Percentiles rank a stretch among this genome's conserved stretches.
Conservation (phyloP, 257 asterid species). For the Datura wrightii region DNA sequence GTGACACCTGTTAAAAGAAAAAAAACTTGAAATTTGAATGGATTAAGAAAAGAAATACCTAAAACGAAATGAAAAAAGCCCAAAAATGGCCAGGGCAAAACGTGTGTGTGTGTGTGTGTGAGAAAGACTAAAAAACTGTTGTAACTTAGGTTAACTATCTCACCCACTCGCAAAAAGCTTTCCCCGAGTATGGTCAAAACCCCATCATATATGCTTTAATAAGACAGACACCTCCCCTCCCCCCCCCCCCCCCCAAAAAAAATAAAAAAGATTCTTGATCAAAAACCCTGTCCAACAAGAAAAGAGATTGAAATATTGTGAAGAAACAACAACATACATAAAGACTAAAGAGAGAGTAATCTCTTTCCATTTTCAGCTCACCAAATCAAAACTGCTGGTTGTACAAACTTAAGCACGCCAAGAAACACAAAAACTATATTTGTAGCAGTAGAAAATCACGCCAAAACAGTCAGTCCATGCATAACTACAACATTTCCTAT, state of each 20-base stretch:
- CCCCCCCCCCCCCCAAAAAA: background rate
- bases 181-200: background rate
- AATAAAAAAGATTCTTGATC: background rate
- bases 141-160: conserved; percentile 41
- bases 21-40: background rate
- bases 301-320: background rate
- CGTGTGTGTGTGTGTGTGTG: background rate
- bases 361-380: conserved; percentile 53
- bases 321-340: background rate
- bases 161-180: conserved; percentile 33
- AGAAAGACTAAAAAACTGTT: background rate
- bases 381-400: conserved; percentile 43
- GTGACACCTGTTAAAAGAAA: no score
- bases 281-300: conserved; percentile 39
- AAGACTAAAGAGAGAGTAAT: conserved; percentile 24
- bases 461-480: conserved; percentile 46
- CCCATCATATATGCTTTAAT: background rate
- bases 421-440: conserved; percentile 43
- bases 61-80: background rate
- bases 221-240: background rate
- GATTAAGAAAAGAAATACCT: background rate
- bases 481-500: conserved; percentile 37
- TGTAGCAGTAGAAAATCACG: conserved; percentile 26
- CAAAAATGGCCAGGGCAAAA: background rate
- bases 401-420: conserved; percentile 48